Base-by-base conservation (phyloP, 495 filamentous ascomycete species). In the Daldinia grandis region DNA sequence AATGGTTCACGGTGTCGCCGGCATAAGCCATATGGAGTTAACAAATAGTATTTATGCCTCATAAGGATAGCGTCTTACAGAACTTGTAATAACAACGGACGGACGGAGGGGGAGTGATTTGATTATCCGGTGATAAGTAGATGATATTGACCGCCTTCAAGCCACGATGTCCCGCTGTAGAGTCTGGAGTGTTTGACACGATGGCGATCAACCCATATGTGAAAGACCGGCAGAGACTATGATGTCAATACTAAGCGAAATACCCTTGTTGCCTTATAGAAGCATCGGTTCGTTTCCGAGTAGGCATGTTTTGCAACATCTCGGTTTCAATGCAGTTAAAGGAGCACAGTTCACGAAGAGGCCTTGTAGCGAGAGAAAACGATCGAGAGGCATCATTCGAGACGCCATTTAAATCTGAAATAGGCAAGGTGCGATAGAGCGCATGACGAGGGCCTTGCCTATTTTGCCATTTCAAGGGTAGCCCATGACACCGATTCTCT, bases 401-500 rank as follows among this genome's bases (percentile, higher is more conserved):
- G 38, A 55, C 58, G 58, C 44, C 30, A 25, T 58, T 24, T 62
- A 33, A 57, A 49, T 14, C 50, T 37, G 31, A 56, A 62, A 27
- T 14, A 53, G 58, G 49, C 50, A 64, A 50, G 49, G 47, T 59
- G 53, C 28, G 64, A 42, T 60, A 57, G n/a, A 37, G 35, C 31
- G 64, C 58, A 66, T 67, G 55, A 63, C 17, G 47, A 68, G 47
- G 30, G 47, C 59, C 55, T 64, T 55, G 58, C 15, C 37, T 6
- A 5, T 19, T 61, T 67, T 68, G 47, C 59, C 54, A 55, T 57
- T 72, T 64, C 38, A 25, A 68, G 47, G 51, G 31, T 21, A 27
- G 28, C 5, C 64, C 60, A 51, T 49, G 64, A 53, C 14, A 25
- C 42, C 19, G 62, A 54, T 58, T 66, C 51, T 62, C 70, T 73